Evolutionary conservation across 495 filamentous ascomycete genomes (phyloP).

Genomic region (Aspergillus coremiiformis): DNA sequence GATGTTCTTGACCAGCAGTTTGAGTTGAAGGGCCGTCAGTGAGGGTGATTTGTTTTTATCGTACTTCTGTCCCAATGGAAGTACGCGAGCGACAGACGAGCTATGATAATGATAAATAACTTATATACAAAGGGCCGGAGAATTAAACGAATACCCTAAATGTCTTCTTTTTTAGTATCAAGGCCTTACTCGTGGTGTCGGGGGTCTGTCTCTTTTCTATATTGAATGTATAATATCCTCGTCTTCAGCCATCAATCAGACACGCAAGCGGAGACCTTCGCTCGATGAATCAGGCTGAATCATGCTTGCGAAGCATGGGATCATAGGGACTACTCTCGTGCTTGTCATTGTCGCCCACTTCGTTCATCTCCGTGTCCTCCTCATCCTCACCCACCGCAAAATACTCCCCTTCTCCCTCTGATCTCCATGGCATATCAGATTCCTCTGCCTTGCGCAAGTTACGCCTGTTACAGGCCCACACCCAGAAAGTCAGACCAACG

Average conservation of each 20-base stretch:
- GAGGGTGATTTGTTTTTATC: neutral
- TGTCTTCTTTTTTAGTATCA: too few relatives aligned
- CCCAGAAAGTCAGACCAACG: neutral
- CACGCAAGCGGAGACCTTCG: too few relatives aligned
- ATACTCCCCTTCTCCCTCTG: neutral
- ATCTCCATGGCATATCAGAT: neutral
- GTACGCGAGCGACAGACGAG: too few relatives aligned
- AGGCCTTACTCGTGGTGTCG: too few relatives aligned
- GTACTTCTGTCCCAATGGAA: too few relatives aligned
- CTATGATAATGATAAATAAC: too few relatives aligned
- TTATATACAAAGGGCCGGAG: too few relatives aligned
- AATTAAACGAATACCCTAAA: too few relatives aligned
- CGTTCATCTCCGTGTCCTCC: neutral
- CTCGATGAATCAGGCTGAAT: neutral
- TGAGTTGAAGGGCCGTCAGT: neutral
- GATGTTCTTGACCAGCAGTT: constrained; percentile 31
- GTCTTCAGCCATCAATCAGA: too few relatives aligned
- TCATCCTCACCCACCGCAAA: neutral
- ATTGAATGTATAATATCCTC: too few relatives aligned
- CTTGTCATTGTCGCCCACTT: neutral
- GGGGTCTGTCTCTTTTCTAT: too few relatives aligned
- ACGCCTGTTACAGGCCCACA: constrained; percentile 1
- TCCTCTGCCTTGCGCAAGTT: neutral
- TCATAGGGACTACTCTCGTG: neutral
- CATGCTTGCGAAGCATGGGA: neutral